These are phyloP conservation scores for Flaveria brownii DNA, from an alignment of 129 eudicot genomes.

Conservation along the genomic window DNA sequence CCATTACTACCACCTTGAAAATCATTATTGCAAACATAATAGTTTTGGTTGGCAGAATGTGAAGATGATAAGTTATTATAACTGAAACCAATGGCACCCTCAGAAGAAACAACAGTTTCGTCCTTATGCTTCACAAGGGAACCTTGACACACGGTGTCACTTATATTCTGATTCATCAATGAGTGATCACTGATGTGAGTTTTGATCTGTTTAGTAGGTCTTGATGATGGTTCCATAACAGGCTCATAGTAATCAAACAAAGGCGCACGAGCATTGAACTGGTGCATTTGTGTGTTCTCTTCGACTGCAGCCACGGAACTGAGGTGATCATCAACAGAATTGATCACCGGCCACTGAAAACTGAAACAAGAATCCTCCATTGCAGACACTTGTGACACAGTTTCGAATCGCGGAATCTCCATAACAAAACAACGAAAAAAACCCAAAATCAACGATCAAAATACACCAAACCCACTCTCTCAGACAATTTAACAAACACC, in stretches of 20 bases:
- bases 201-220: slow-evolving; percentile 57
- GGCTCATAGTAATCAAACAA: slow-evolving; percentile 26
- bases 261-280: slow-evolving; percentile 1
- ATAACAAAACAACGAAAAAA: slow-evolving; percentile 17
- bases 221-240: slow-evolving; percentile 32
- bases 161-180: slow-evolving; percentile 31
- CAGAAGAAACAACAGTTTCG: slow-evolving; percentile 38
- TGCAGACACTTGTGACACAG: slow-evolving; percentile 53
- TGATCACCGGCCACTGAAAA: slow-evolving; percentile 52
- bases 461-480: slow-evolving; percentile 3
- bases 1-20: slow-evolving; percentile 13
- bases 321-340: slow-evolving; percentile 38
- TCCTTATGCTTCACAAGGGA: slow-evolving; percentile 49
- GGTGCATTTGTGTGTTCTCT: neutral
- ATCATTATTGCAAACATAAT: neutral
- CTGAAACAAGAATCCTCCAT: slow-evolving; percentile 57
- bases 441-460: neutral
- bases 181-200: slow-evolving; percentile 36
- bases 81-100: slow-evolving; percentile 15
- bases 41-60: slow-evolving; percentile 13
- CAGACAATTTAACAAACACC: slow-evolving; percentile 13
- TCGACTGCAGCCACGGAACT: slow-evolving; percentile 7
- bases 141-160: neutral
- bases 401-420: slow-evolving; percentile 53
- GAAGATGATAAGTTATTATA: slow-evolving; percentile 5